These are phyloP conservation scores for Metarhizium guizhouense DNA, from an alignment of 2,329 filamentous ascomycete genomes.

Conservation along the genomic window DNA sequence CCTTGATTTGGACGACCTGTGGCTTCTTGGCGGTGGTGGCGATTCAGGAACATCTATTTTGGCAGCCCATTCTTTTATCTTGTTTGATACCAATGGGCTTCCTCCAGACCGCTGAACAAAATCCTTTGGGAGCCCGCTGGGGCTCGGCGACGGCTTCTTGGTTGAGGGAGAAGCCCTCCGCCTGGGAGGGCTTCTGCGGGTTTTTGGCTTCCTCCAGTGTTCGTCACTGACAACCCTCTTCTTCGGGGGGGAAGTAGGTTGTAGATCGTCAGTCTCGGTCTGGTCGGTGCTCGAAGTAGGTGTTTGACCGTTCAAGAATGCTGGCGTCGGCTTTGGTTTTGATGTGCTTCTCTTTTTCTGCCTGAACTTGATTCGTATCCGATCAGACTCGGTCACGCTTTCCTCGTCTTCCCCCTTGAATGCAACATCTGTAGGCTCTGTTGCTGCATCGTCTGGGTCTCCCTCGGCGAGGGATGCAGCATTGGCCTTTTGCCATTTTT, in stretches of 20 bases:
- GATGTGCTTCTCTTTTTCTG: conserved; percentile 33
- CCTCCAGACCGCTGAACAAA: conserved; percentile 44
- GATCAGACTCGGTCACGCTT: conserved; percentile 53
- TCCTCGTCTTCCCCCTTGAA: conserved; percentile 47
- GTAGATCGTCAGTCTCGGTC: conserved; percentile 13
- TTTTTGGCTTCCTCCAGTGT: conserved; percentile 66
- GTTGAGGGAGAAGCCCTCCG: conserved; percentile 27
- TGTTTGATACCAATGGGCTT: conserved; percentile 48
- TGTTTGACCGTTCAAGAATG: conserved; percentile 16
- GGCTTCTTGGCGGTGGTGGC: conserved; percentile 23
- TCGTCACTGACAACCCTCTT: conserved; percentile 91
- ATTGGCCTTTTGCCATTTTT: conserved; percentile 75
- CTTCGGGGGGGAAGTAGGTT: conserved; percentile 55
- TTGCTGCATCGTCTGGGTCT: conserved; percentile 42
- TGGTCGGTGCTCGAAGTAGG: conserved; percentile 12
- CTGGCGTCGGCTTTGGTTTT: conserved; percentile 17
- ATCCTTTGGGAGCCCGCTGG: conserved; percentile 39
- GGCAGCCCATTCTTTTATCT: conserved; percentile 54
- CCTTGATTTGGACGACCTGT: conserved; percentile 26
- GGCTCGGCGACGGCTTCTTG: conserved; percentile 15
- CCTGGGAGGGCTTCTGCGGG: conserved; percentile 38
- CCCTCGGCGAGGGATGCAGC: conserved; percentile 51
- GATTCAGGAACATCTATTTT: conserved; percentile 42
- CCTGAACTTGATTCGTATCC: conserved; percentile 46
- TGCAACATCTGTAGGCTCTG: conserved; percentile 52